Percentiles rank a stretch among this genome's conserved stretches.
Conservation (phyloP, 345 rosid species). For the Hibiscus tridactylites region DNA sequence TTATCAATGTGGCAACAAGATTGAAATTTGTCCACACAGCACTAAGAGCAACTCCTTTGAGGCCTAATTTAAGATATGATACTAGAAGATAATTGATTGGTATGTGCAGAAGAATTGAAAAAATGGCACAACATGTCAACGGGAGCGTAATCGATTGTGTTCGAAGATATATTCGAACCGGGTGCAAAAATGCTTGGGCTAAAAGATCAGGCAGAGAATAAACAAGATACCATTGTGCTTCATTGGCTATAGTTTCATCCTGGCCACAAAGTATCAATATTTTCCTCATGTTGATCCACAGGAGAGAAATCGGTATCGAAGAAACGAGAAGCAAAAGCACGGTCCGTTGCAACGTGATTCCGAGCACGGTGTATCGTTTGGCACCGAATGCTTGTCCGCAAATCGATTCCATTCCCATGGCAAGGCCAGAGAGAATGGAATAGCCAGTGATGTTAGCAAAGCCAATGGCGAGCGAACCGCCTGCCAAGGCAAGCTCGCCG, state of each 20-base stretch:
- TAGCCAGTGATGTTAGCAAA: constrained; percentile 91
- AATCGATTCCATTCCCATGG: constrained; percentile 87
- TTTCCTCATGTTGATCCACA: constrained; percentile 67
- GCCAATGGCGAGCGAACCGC: constrained; percentile 78
- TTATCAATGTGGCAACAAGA: constrained; percentile 40
- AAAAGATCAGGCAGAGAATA: constrained; percentile 80
- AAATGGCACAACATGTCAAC: constrained; percentile 49
- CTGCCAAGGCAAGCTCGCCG: constrained; percentile 65
- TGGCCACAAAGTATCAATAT: constrained; percentile 57
- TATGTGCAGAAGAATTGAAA: constrained; percentile 53
- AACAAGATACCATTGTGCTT: constrained; percentile 57
- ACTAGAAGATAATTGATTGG: constrained; percentile 61
- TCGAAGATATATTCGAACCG: constrained; percentile 72
- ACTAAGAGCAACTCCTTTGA: constrained; percentile 64
- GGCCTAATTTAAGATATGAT: constrained; percentile 43
- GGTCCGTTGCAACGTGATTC: constrained; percentile 57
- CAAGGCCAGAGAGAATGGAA: constrained; percentile 78
- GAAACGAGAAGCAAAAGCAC: constrained; percentile 46
- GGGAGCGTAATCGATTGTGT: constrained; percentile 74
- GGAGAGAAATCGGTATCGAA: constrained; percentile 55
- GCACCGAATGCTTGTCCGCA: constrained; percentile 93
- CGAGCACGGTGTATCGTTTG: constrained; percentile 38
- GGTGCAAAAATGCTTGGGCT: constrained; percentile 70
- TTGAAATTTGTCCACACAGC: constrained; percentile 67
- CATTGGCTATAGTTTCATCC: constrained; percentile 43